Conservation (phyloP, 306 rosid genomes). For the Casuarina glauca region DNA sequence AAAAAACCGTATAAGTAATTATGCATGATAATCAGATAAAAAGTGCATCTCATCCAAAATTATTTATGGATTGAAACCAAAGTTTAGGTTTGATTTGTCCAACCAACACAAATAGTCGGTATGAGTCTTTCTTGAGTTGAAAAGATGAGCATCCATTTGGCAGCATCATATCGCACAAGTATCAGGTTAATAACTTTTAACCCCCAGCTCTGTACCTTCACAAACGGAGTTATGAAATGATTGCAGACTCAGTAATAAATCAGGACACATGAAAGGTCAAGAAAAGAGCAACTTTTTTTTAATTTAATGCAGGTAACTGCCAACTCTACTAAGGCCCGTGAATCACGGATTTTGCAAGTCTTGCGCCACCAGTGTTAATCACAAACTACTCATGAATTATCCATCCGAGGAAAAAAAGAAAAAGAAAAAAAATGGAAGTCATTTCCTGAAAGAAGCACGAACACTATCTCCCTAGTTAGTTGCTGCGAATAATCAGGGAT, state of each 20-base stretch:
- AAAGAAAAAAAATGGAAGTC: slow-evolving; percentile 9
- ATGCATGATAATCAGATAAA: slow-evolving; percentile 2
- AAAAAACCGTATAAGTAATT: background rate
- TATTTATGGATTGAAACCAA: slow-evolving; percentile 22
- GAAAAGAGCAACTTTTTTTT: slow-evolving; percentile 33
- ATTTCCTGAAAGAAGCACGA: slow-evolving; percentile 9
- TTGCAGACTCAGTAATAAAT: slow-evolving; percentile 34
- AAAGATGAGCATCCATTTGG: slow-evolving; percentile 35
- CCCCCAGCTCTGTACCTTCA: slow-evolving; percentile 26
- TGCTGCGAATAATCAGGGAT: slow-evolving; percentile 21
- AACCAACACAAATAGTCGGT: slow-evolving; percentile 14
- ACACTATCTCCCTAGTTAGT: slow-evolving; percentile 16
- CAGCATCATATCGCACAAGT: slow-evolving; percentile 23
- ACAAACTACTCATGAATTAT: slow-evolving; percentile 31
- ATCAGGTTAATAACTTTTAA: slow-evolving; percentile 26
- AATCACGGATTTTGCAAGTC: slow-evolving; percentile 66
- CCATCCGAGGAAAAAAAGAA: background rate
- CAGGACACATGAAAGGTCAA: slow-evolving; percentile 47
- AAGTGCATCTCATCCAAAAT: background rate
- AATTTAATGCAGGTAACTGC: slow-evolving; percentile 66
- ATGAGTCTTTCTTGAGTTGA: slow-evolving; percentile 12
- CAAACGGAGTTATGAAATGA: slow-evolving; percentile 28
- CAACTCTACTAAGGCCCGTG: slow-evolving; percentile 72
- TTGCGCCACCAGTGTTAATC: slow-evolving; percentile 45
- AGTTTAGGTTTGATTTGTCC: slow-evolving; percentile 19